Evolutionary conservation across 192 early-diverging fungal genomes (phyloP), one percentile per base, ranked within the genome.

Genomic region (Umbelopsis ramanniana): DNA sequence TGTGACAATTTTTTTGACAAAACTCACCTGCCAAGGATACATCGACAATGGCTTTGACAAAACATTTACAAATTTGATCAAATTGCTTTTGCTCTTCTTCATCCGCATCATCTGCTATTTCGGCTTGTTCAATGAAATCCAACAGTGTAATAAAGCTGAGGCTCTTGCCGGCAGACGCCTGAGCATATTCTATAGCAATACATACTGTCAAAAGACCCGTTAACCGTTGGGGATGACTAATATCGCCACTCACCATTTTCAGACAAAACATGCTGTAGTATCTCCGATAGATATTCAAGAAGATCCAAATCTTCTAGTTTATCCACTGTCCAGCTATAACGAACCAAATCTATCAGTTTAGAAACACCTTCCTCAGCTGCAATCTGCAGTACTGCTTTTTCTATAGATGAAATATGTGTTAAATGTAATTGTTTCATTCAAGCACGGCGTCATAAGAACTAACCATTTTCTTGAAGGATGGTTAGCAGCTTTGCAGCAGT

Each of bases 41-140:
- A 22, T 75, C 79, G 6, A 88, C 82, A 12, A 82, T 76, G 7
- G 81, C 73, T 54, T 85, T 86, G 24, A 85, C 72, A 14, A 86
- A 35, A 0, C 76, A 75, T 33, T 79, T 76, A 35, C 79, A 79
- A 29, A 77, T 79, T 22, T 79, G 81, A 14, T 72, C 78, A 78
- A 85, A 78, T 22, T 78, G 82, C 26, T 88, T 82, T 23, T 81
- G 69, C n/a, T 85, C 82, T 40, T 83, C 81, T 70, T 83, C 72
- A 40, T 77, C 79, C 45, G 75, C 78, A 29, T 77, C 74, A n/a
- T 82, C 73, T 33, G 80, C 75, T 5, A 74, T 71, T 66, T 76
- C 76, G 11, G 79, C 68, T 46, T 77, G 24, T 24, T 86, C 81
- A 14, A 86, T 57, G 46, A 85, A 80, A 52, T 83, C 76, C 17